Base-by-base conservation (phyloP, 306 rosid genomes). In the Rosa lucieae region DNA sequence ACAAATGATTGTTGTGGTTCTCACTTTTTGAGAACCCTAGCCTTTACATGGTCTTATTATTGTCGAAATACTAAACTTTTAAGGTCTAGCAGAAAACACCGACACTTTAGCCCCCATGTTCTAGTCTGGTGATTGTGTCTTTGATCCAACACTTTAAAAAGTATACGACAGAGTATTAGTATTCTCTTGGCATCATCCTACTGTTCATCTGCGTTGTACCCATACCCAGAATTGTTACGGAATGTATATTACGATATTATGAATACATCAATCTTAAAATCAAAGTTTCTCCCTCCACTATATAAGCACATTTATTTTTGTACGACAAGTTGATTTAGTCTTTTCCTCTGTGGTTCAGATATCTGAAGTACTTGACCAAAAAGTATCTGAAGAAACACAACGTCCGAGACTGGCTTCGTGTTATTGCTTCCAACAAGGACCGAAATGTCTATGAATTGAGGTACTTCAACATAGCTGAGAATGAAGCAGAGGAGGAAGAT, bases 401-500 rank as follows among this genome's bases (percentile, higher is more conserved):
- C 3, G 92, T 86, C 53, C 88, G 92, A 35, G 92, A 88, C 78
- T 88, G 92, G 89, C 92, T 88, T 18, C 86, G 92, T 6, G 89
- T 86, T 73, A 86, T 88, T 20, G 85, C 92, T 17, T 87, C 92
- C 72, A 86, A 88, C 92, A 88, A 88, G 81, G 92, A 88, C 8
- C 52, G 90, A 52, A 88, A 88, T 48, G 82, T 88, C 10, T 88
- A 88, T 32, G 92, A 88, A 73, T 81, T 88, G 47, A 84, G 92
- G 87, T 88, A 88, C 85, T 88, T 88, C 88, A 88, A 88, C 82
- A 88, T 88, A 43, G 89, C 92, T 1, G 92, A 88, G 73, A 88
- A 88, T 12, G 92, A 88, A 58, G 89, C 87, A 4, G 92, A 88
- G 81, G 90, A 88, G 72, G 90, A 86, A 83, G 92, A 88, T 59